Conservation (phyloP, 306 rosid genomes). For the Quercus agrifolia region DNA sequence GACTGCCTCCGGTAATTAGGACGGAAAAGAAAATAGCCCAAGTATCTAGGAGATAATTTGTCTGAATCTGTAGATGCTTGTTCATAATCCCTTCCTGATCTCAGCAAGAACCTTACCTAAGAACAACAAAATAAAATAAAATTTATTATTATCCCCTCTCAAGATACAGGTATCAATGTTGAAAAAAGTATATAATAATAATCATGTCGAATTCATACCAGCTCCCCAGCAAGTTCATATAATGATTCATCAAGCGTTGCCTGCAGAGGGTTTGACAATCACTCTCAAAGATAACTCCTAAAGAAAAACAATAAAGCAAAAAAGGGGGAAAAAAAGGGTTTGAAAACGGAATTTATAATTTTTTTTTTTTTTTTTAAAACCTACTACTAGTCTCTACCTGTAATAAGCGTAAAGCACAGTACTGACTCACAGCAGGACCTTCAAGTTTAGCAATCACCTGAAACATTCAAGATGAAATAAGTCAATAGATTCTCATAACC, state of each 20-base stretch:
- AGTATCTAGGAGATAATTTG: conserved; percentile 74
- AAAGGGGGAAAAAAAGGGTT: background rate
- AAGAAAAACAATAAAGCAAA: background rate
- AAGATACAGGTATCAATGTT: conserved; percentile 17
- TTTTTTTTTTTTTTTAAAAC: background rate
- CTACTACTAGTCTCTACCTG: conserved; percentile 46
- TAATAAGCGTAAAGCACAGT: conserved; percentile 83
- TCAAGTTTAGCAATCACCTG: conserved; percentile 99
- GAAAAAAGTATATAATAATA: conserved; percentile 1
- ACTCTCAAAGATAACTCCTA: conserved; percentile 19
- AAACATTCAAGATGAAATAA: conserved; percentile 27
- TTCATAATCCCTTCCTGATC: conserved; percentile 92
- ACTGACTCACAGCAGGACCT: conserved; percentile 97
- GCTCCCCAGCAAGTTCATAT: conserved; percentile 98
- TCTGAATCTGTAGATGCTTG: conserved; percentile 67
- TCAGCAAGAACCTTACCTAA: conserved; percentile 93
- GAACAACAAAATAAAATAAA: conserved; percentile 3
- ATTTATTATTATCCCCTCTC: conserved; percentile 10
- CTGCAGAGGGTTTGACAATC: conserved; percentile 42
- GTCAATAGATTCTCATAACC: background rate
- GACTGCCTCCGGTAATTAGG: conserved; percentile 63
- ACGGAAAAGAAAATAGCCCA: conserved; percentile 87
- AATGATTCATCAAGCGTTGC: conserved; percentile 95
- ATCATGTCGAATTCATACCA: conserved; percentile 45
- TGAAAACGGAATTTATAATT: background rate